Base-by-base conservation (phyloP, 345 rosid species). In the Corchorus capsularis region DNA sequence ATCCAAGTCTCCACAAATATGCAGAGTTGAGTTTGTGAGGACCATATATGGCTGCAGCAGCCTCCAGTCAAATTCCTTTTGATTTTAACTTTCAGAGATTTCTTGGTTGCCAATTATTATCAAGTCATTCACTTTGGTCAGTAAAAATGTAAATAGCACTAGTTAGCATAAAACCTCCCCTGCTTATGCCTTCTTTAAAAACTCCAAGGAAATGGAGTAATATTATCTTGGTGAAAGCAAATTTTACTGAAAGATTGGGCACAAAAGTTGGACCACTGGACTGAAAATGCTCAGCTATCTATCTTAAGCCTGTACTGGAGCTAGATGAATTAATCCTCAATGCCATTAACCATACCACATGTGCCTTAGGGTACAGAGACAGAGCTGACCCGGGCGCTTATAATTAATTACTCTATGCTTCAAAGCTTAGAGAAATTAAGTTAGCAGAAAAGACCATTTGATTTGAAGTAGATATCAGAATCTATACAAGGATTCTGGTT, bases 41-140 rank as follows among this genome's bases (percentile, higher is more conserved):
- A 70, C 73, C 62, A 70, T 11, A 0, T 53, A 70, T 37, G 60
- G 73, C 45, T 70, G 73, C 47, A 53, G 62, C 32, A 68, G 72
- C 57, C 57, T 14, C 8, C 2, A 22, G 74, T 52, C 34, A 35
- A 27, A 70, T 22, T 37, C 20, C 54, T 35, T 1, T 22, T 34
- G 4, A 12, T 34, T 19, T 43, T 66, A 35, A 63, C 27, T 43
- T 64, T 64, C 50, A 9, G 15, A 41, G 69, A 64, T 39, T 20
- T 37, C 50, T 41, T 64, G 50, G 37, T 27, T 27, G 20, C 45
- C 66, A 34, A 62, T 62, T 4, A 8, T 8, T 62, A 35, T 62
- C 34, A 3, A 32, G 46, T 62, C 66, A 32, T 62, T 34, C 66
- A 35, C 34, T 4, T 19, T 8, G 45, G 13, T 19, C 39, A 0